A percentile compares a stretch with the other conserved stretches of the same genome.
Conservation (phyloP, 1,139 yeast species). For the Komagataea norvegica region DNA sequence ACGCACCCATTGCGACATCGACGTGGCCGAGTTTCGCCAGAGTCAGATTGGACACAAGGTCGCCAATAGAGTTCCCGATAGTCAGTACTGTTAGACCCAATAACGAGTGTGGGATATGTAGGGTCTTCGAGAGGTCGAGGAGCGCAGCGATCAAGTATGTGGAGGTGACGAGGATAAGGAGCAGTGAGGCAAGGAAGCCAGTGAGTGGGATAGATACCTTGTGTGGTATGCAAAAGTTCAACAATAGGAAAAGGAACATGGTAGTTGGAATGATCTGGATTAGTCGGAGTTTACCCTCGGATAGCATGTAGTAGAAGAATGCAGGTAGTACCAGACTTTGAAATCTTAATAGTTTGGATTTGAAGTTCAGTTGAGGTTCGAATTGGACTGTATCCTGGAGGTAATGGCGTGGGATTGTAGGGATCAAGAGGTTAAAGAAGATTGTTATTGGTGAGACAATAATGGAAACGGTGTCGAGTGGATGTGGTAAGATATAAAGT, state of each 20-base stretch:
- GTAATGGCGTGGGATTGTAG: constrained; percentile 2
- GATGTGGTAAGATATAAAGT: neutral
- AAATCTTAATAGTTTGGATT: neutral
- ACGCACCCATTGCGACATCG: constrained; percentile 87
- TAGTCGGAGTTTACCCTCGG: neutral
- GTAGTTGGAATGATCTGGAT: neutral
- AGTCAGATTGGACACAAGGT: constrained; percentile 76
- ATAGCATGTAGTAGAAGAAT: neutral
- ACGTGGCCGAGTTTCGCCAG: constrained; percentile 82
- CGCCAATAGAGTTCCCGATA: constrained; percentile 88
- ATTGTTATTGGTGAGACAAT: constrained; percentile 8
- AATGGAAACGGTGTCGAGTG: neutral
- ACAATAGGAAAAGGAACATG: neutral
- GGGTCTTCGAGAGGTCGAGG: constrained; percentile 46
- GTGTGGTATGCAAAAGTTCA: neutral
- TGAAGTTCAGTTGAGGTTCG: neutral
- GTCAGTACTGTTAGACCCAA: constrained; percentile 89
- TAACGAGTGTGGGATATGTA: constrained; percentile 67
- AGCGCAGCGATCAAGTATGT: constrained; percentile 17
- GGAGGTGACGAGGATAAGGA: constrained; percentile 13
- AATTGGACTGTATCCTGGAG: neutral
- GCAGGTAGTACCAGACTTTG: neutral
- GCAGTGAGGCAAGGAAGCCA: constrained; percentile 21
- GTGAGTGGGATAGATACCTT: constrained; percentile 11
- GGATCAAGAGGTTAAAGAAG: constrained; percentile 13